Evolutionary conservation across 2,329 filamentous ascomycete genomes (phyloP).

Genomic region (Epichloe gansuensis): DNA sequence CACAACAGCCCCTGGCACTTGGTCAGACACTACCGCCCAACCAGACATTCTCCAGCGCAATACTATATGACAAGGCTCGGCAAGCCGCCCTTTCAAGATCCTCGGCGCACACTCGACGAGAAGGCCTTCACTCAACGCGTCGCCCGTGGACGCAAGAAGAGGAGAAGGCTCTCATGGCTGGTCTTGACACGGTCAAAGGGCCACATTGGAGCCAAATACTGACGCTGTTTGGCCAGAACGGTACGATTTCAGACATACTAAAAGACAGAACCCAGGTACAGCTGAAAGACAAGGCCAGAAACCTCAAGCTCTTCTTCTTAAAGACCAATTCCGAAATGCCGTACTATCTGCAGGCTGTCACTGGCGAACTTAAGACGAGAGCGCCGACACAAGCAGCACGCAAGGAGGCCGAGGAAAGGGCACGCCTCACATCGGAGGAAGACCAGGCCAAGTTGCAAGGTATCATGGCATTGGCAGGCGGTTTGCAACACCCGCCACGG

Average conservation of each 20-base stretch:
- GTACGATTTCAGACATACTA: conserved; percentile 68
- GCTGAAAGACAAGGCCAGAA: conserved; percentile 83
- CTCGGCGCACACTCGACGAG: conserved; percentile 40
- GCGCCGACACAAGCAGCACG: conserved; percentile 63
- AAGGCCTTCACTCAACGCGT: conserved; percentile 49
- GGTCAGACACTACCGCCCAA: conserved; percentile 39
- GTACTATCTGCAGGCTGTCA: conserved; percentile 76
- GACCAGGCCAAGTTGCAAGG: conserved; percentile 48
- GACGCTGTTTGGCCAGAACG: conserved; percentile 67
- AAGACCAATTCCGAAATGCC: conserved; percentile 89
- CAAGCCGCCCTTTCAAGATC: conserved; percentile 47
- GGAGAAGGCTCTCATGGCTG: conserved; percentile 80
- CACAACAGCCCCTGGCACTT: conserved; percentile 16
- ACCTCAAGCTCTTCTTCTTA: conserved; percentile 81
- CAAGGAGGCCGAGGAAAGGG: conserved; percentile 55
- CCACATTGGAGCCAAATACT: conserved; percentile 92
- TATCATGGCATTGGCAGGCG: conserved; percentile 43
- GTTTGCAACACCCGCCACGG: conserved; percentile 32
- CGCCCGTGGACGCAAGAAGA: conserved; percentile 83
- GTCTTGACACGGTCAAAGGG: conserved; percentile 77
- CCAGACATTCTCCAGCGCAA: conserved; percentile 41
- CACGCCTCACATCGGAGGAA: conserved; percentile 44
- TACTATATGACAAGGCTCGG: conserved; percentile 45
- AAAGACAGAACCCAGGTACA: conserved; percentile 87
- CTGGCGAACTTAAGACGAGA: conserved; percentile 76